Evolutionary conservation across 139 green algal species (phyloP).

Genomic region (Marvania coccoides): DNA sequence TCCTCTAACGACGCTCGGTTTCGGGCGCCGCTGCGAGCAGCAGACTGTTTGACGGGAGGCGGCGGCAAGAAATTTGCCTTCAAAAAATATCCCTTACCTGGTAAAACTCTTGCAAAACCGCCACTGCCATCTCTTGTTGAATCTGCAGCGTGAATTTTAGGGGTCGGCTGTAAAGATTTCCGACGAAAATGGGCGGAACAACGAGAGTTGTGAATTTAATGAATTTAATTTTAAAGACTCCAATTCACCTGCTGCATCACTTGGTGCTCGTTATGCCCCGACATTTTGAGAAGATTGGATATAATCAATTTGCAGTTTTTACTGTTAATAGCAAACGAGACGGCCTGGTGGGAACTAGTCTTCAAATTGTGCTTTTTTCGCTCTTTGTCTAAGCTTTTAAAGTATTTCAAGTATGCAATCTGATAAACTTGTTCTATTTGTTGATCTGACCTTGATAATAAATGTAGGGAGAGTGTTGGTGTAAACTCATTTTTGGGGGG

Average conservation of each 20-base stretch:
- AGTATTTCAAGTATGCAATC: too few relatives aligned
- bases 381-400: neutral
- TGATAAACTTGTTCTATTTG: too few relatives aligned
- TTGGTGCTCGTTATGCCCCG: conserved; percentile 3
- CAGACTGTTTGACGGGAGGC: neutral
- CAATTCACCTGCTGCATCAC: conserved; percentile 23
- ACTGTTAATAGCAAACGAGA: neutral
- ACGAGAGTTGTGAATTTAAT: neutral
- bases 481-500: too few relatives aligned
- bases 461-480: too few relatives aligned
- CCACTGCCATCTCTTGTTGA: conserved; percentile 27
- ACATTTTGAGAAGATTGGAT: neutral
- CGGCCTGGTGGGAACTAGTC: neutral
- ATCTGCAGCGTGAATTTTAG: neutral
- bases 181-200: neutral
- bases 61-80: neutral
- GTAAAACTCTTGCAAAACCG: conserved; percentile 33
- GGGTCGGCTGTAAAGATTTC: too few relatives aligned
- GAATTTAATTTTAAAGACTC: neutral
- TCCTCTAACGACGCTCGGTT: neutral
- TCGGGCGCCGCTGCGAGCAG: neutral
- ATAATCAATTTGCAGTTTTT: neutral
- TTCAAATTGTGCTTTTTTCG: too few relatives aligned
- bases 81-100: conserved; percentile 7
- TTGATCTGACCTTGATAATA: too few relatives aligned